Conservation (phyloP, 1,284 basidiomycete genomes). For the Salmacisia buchloeana region DNA sequence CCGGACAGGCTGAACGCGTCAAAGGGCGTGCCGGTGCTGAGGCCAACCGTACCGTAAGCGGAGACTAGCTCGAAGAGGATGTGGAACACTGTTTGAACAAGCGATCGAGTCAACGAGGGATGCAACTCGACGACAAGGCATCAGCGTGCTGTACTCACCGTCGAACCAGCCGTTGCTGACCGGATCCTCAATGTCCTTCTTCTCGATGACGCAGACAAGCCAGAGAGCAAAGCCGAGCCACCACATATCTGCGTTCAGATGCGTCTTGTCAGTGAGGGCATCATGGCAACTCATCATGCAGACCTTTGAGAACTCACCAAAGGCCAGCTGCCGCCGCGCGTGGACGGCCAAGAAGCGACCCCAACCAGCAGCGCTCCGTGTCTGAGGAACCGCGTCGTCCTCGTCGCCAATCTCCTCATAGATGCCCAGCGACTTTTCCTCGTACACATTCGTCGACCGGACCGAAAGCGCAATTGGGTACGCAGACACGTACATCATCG, state of each 20-base stretch:
- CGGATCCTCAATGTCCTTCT: slow-evolving; percentile 36
- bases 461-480: slow-evolving; percentile 64
- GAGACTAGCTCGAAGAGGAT: slow-evolving; percentile 73
- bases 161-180: slow-evolving; percentile 39
- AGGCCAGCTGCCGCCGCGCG: slow-evolving; percentile 78
- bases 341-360: slow-evolving; percentile 71
- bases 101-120: slow-evolving; percentile 61
- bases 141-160: slow-evolving; percentile 54
- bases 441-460: slow-evolving; percentile 97
- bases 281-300: too few species aligned
- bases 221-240: slow-evolving; percentile 50
- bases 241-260: slow-evolving; percentile 35
- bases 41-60: slow-evolving; percentile 55
- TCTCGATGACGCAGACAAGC: slow-evolving; percentile 49
- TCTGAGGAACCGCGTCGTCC: slow-evolving; percentile 3
- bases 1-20: slow-evolving; percentile 72
- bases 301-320: slow-evolving; percentile 52
- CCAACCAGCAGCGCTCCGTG: slow-evolving; percentile 59
- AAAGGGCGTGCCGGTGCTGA: slow-evolving; percentile 66
- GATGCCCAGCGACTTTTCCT: slow-evolving; percentile 60
- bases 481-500: slow-evolving; percentile 58
- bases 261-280: too few species aligned
- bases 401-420: slow-evolving; percentile 26
- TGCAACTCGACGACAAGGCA: slow-evolving; percentile 58
- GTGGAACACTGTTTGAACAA: slow-evolving; percentile 64